Evolutionary conservation across 2,329 filamentous ascomycete genomes (phyloP), one percentile per base, ranked within the genome.

Genomic region (Ascomycota sp.): DNA sequence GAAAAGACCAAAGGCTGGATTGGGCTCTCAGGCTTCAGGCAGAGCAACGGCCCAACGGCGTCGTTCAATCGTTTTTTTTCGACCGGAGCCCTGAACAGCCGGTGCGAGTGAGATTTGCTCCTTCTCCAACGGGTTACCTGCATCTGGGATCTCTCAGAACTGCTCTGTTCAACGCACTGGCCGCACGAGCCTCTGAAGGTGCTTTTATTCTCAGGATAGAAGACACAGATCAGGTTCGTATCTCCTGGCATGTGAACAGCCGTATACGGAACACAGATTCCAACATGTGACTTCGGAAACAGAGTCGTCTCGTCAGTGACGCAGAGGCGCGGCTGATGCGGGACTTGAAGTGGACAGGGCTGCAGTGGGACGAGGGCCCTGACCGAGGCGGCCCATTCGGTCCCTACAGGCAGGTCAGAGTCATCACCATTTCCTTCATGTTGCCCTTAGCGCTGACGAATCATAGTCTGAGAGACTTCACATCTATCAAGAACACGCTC

Each of bases 361-460:
- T 98, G 21, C 58, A 75, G 31, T 98, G 86, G 86, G 85, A 94
- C 51, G 91, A 98, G 69, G 85, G 85, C 3, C 89, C 89, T 4
- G 68, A 78, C 42, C 63, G 81, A 24, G 80, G 76, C 23, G 86
- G 89, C 1, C 69, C 72, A 0, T 78, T 76, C 44, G 83, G 83
- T 2, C 82, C 89, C 1, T 98, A 93, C 51, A 69, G 69, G 57
- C 82, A 89, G 59, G 73, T 83, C 61, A 40, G 44, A 30, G 13
- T 27, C 19, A 13, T n/a, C 23, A 12, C 7, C 5, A 10, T 9
- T 25, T 30, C 38, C 9, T 4, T 5, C 7, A 10, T 4, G 19
- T 27, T 29, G 3, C 2, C 7, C 8, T 3, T 19, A 15, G 19
- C 15, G 20, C 15, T n/a, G 27, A 36, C 28, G 10, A 20, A 17